Evolutionary conservation across 176 grass and related monocot genomes (phyloP).

Genomic region (Zoysia pacifica): DNA sequence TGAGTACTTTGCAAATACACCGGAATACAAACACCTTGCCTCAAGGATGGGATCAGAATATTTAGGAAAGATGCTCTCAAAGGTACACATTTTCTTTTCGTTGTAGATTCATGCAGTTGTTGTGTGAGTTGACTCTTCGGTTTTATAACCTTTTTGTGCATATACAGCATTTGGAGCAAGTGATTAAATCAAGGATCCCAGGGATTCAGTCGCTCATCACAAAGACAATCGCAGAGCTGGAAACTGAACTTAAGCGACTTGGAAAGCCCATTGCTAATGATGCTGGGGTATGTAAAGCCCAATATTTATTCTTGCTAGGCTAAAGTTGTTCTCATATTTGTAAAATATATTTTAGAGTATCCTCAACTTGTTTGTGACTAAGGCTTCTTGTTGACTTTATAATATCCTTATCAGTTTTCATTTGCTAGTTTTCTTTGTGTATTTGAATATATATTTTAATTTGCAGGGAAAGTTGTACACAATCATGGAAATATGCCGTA

Average conservation of each 20-base stretch:
- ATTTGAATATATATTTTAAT: background rate
- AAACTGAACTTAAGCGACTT: conserved; percentile 90
- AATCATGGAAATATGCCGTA: conserved; percentile 96
- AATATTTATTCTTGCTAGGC: background rate
- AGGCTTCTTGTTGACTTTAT: background rate
- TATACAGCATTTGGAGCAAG: conserved; percentile 89
- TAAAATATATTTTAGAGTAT: background rate
- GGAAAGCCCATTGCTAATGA: conserved; percentile 97
- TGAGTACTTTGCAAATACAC: conserved; percentile 83
- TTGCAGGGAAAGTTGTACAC: conserved; percentile 93
- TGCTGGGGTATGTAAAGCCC: conserved; percentile 71
- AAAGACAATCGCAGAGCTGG: conserved; percentile 91
- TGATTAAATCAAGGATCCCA: conserved; percentile 96
- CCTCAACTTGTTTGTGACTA: background rate
- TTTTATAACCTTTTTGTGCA: background rate
- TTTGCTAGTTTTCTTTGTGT: background rate
- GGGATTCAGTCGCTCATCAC: conserved; percentile 97
- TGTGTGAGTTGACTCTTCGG: conserved; percentile 32
- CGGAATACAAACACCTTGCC: conserved; percentile 92
- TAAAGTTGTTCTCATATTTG: background rate
- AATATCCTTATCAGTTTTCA: background rate
- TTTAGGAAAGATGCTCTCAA: conserved; percentile 93
- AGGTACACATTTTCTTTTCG: conserved; percentile 55
- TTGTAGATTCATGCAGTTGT: background rate
- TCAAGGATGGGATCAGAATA: conserved; percentile 96